Conservation (phyloP, 169 alveolate genomes). For the Plasmodium berghei region DNA sequence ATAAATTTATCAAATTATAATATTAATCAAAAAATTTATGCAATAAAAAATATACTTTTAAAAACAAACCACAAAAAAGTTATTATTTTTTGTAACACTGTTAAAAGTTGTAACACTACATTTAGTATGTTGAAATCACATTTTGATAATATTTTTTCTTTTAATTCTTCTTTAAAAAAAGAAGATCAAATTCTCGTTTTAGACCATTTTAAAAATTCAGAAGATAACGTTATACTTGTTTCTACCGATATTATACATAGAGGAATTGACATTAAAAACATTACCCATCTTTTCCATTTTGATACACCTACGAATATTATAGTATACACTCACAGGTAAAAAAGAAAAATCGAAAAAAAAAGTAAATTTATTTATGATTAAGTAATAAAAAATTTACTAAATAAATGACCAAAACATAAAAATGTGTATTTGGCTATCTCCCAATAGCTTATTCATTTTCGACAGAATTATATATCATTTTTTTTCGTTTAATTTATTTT, state of each 20-base stretch:
- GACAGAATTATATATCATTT: no score
- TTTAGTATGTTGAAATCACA: slow-evolving; percentile 39
- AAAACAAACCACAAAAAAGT: slow-evolving; percentile 49
- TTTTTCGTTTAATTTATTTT: no score
- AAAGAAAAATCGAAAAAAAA: not conserved
- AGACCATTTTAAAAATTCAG: slow-evolving; percentile 89
- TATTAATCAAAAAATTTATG: slow-evolving; percentile 21
- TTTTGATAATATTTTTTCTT: slow-evolving; percentile 52
- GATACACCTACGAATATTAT: slow-evolving; percentile 92
- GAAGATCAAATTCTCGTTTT: slow-evolving; percentile 77
- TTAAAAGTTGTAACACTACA: slow-evolving; percentile 43
- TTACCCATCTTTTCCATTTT: slow-evolving; percentile 93
- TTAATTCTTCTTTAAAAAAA: slow-evolving; percentile 61
- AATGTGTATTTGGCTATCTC: no score
- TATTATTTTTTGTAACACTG: slow-evolving; percentile 61
- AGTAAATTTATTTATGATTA: not conserved
- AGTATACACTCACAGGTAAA: slow-evolving; percentile 88
- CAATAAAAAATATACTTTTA: slow-evolving; percentile 37
- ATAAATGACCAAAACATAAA: no score
- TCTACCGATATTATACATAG: slow-evolving; percentile 96
- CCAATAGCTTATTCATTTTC: no score
- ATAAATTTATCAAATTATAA: slow-evolving; percentile 19
- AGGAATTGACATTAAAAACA: slow-evolving; percentile 95
- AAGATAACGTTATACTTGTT: slow-evolving; percentile 89
- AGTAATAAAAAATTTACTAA: not conserved